Evolutionary conservation across 106 monocot species (phyloP).

Genomic region (Gastrodia elata): DNA sequence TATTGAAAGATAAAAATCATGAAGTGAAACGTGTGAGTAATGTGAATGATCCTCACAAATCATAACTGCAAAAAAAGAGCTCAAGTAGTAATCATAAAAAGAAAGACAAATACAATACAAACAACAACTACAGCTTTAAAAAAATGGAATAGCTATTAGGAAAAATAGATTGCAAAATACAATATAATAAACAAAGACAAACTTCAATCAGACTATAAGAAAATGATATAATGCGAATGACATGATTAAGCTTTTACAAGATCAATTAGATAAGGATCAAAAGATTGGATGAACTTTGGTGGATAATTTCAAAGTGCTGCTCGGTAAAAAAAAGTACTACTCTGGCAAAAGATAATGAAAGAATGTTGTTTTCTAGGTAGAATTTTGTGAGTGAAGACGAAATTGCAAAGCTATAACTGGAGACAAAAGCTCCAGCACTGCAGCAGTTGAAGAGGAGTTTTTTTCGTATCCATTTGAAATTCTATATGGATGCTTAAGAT

Average conservation of each 20-base stretch:
- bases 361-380: too few relatives aligned
- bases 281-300: not conserved
- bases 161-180: not conserved
- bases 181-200: not conserved
- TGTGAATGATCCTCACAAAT: not conserved
- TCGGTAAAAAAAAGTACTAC: too few relatives aligned
- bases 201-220: not conserved
- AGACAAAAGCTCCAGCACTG: too few relatives aligned
- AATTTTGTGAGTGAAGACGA: too few relatives aligned
- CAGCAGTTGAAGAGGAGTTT: too few relatives aligned
- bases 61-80: not conserved
- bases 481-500: too few relatives aligned
- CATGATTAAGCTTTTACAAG: not conserved
- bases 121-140: not conserved
- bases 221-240: not conserved
- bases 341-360: too few relatives aligned
- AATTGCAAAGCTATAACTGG: too few relatives aligned
- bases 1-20: not conserved
- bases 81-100: not conserved
- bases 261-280: not conserved
- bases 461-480: too few relatives aligned
- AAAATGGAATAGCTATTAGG: not conserved
- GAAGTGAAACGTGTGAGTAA: not conserved
- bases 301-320: too few relatives aligned
- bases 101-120: not conserved